A percentile compares a stretch with the other conserved stretches of the same genome.
These are phyloP conservation scores for Lasiosphaeris hirsuta DNA, from an alignment of 495 filamentous ascomycete species.

Conservation along the genomic window DNA sequence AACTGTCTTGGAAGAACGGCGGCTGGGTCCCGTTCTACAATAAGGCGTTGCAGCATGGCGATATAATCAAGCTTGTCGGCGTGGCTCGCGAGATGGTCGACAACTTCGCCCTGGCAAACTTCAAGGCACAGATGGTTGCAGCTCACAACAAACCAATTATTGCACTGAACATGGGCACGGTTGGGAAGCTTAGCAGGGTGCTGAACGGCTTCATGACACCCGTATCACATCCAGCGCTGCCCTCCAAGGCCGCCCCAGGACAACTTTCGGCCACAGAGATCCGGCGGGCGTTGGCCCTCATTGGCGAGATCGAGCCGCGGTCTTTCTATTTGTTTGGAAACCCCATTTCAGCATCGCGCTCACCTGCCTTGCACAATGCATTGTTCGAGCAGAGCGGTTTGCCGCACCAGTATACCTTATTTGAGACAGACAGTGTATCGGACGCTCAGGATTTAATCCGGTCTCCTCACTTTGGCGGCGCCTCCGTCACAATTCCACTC, in stretches of 20 bases:
- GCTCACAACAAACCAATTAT: conserved; percentile 79
- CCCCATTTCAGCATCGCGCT: conserved; percentile 75
- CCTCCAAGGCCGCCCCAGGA: conserved; percentile 90
- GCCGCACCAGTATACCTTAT: conserved; percentile 78
- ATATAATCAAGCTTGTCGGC: conserved; percentile 93
- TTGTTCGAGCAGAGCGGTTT: conserved; percentile 77
- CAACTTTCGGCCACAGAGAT: conserved; percentile 93
- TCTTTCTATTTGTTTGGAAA: conserved; percentile 85
- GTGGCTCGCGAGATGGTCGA: conserved; percentile 73
- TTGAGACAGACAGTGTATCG: conserved; percentile 68
- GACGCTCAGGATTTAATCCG: conserved; percentile 68
- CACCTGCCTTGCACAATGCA: conserved; percentile 84
- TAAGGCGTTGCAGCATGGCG: conserved; percentile 77
- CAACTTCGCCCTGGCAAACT: conserved; percentile 80
- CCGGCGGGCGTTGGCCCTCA: conserved; percentile 66
- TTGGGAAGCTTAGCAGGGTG: conserved; percentile 85
- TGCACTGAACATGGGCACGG: conserved; percentile 91
- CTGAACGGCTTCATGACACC: conserved; percentile 93
- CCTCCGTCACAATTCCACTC: conserved; percentile 91
- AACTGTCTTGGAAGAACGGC: conserved; percentile 81
- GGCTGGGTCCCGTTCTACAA: conserved; percentile 88
- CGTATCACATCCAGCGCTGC: conserved; percentile 83
- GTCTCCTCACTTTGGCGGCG: conserved; percentile 77
- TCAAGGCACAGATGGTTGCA: conserved; percentile 70
- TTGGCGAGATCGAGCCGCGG: conserved; percentile 75